Evolutionary conservation across 2,329 filamentous ascomycete species (phyloP).

Genomic region (Fusarium longipes): DNA sequence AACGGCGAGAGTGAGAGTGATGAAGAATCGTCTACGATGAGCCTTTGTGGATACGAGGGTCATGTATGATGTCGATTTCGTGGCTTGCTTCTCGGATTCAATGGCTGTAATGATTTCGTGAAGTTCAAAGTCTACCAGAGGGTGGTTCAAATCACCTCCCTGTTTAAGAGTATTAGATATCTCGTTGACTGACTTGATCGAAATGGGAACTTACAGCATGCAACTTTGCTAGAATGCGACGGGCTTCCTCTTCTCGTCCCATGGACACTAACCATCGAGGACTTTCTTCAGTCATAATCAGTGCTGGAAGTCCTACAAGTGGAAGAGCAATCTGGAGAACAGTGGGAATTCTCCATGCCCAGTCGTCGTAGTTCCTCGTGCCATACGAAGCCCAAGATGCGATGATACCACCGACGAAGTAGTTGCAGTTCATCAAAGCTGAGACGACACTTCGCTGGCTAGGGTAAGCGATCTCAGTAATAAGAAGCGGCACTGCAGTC

Average conservation of each 20-base stretch:
- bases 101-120: conserved; percentile 22
- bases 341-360: conserved; percentile 13
- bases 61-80: conserved; percentile 10
- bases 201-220: not conserved
- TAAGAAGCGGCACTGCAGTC: conserved; percentile 10
- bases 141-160: conserved; percentile 12
- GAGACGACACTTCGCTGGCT: conserved; percentile 19
- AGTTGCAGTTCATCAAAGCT: conserved; percentile 16
- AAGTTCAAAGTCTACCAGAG: conserved; percentile 19
- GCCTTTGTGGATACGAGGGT: conserved; percentile 12
- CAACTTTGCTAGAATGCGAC: not conserved
- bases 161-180: not conserved
- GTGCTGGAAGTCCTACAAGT: conserved; percentile 2
- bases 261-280: conserved; percentile 13
- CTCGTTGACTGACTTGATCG: accelerated
- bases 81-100: conserved; percentile 17
- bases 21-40: conserved; percentile 16
- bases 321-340: conserved; percentile 11
- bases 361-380: conserved; percentile 10
- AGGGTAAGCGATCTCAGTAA: conserved; percentile 9
- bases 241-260: not conserved
- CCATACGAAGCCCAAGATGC: conserved; percentile 21
- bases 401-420: conserved; percentile 19
- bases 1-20: conserved; percentile 5
- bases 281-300: conserved; percentile 11